These are phyloP conservation scores for Claviceps sp. DNA, from an alignment of 2,329 filamentous ascomycete genomes.

Conservation along the genomic window DNA sequence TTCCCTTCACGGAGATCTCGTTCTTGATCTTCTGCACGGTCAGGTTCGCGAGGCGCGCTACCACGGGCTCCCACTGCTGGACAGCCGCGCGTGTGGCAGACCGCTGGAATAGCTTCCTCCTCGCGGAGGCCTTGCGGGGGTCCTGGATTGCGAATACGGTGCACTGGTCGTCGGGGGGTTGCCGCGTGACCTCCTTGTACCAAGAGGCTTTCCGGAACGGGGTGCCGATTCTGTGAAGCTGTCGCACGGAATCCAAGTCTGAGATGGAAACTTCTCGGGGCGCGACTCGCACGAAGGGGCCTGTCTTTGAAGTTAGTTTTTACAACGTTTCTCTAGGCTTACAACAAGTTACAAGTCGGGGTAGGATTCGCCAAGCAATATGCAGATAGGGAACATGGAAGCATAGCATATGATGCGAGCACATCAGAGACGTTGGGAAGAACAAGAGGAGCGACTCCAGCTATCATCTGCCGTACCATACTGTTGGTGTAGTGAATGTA, in stretches of 20 bases:
- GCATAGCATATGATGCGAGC: no score
- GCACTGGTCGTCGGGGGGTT: neutral
- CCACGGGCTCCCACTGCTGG: neutral
- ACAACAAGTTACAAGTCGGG: no score
- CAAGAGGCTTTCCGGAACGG: neutral
- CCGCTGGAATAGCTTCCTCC: constrained; percentile 1
- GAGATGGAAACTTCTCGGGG: neutral
- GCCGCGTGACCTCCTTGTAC: neutral
- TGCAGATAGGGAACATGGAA: no score
- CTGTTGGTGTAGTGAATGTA: neutral
- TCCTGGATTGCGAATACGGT: neutral
- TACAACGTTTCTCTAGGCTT: no score
- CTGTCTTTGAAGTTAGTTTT: neutral
- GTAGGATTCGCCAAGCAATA: no score
- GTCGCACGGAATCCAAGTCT: neutral
- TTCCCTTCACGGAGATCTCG: neutral
- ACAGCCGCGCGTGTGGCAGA: neutral
- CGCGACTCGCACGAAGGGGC: neutral
- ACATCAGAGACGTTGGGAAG: neutral
- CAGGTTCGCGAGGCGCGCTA: neutral
- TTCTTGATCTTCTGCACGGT: neutral
- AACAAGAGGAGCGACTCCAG: neutral
- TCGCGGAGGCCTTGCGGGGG: neutral
- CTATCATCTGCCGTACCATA: neutral
- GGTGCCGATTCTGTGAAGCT: neutral